These are phyloP conservation scores for Xerocomus minutiporus DNA, from an alignment of 1,284 basidiomycete species.

Conservation along the genomic window DNA sequence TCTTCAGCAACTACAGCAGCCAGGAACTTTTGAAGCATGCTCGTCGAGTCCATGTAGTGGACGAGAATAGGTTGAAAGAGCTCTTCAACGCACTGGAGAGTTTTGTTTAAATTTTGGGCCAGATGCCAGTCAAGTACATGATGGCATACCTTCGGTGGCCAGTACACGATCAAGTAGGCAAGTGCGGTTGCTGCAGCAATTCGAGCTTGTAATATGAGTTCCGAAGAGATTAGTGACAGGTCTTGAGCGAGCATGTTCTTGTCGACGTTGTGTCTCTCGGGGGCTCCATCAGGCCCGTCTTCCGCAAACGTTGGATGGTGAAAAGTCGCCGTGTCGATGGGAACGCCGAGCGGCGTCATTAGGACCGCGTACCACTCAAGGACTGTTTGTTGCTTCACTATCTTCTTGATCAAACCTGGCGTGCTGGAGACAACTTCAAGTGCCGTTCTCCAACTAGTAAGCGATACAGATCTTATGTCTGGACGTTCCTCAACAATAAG, in stretches of 20 bases:
- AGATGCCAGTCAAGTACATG: not conserved
- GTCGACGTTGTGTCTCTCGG: slow-evolving; percentile 88
- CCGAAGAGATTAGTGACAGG: slow-evolving; percentile 75
- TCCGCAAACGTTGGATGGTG: slow-evolving; percentile 54
- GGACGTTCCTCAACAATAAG: slow-evolving; percentile 87
- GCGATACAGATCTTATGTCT: slow-evolving; percentile 80
- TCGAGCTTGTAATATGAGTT: slow-evolving; percentile 79
- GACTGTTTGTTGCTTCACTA: slow-evolving; percentile 51
- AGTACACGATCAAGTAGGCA: slow-evolving; percentile 66
- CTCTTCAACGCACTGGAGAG: slow-evolving; percentile 44
- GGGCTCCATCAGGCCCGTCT: slow-evolving; percentile 40
- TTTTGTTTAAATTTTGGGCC: slow-evolving; percentile 1
- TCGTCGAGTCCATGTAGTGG: slow-evolving; percentile 81
- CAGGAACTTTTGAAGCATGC: slow-evolving; percentile 89
- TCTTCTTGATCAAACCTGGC: slow-evolving; percentile 46
- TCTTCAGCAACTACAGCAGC: slow-evolving; percentile 85
- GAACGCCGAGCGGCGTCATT: slow-evolving; percentile 87
- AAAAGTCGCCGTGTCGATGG: slow-evolving; percentile 74
- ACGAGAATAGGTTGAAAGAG: slow-evolving; percentile 68
- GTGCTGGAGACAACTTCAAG: slow-evolving; percentile 51
- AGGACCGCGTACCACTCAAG: slow-evolving; percentile 84
- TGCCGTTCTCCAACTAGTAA: slow-evolving; percentile 76
- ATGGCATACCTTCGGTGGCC: slow-evolving; percentile 54
- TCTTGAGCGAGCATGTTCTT: slow-evolving; percentile 95
- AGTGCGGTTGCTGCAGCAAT: slow-evolving; percentile 80